Base-by-base conservation (phyloP, 768 basidiomycete genomes). In the Podaxis sp. region DNA sequence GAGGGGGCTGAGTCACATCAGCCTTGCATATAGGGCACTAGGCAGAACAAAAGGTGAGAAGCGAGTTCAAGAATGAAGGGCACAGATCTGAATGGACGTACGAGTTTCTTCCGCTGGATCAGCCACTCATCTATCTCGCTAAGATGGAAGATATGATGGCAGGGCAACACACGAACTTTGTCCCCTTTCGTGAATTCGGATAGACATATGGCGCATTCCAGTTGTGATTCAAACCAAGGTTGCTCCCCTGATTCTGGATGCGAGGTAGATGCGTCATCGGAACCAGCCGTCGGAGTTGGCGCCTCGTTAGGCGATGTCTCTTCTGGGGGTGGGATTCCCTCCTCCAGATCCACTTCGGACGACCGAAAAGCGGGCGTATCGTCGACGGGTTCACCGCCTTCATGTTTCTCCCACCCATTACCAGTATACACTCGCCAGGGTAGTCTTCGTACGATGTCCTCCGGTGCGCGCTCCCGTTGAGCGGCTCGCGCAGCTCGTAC, bases 21-120 rank as follows among this genome's bases (percentile, higher is more conserved):
- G 92, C 88, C 73, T 96, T 93, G 77, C 95, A 97, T 2, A 95
- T 82, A 4, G 95, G 95, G 68, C 95, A 97, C 94, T 96, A 67
- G 0, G 59, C 63, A 64, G 48, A 38, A 58, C 58, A 30, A 65
- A 60, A 30, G 38, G 59, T 63, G 61, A 52, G 63, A 49, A 38
- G 1, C 54, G 36, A 55, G 24, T 17, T 36, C 8, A 64, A 48
- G 61, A 39, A 64, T 19, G 38, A 44, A n/a, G 1, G 36, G 36
- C 38, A 19, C 57, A 46, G 64, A 30, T 57, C 55, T 28, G 42
- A 63, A 13, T 80, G 11, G 17, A 54, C 90, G 70, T 70, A 96
- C 95, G 74, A 96, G 76, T 79, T 97, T 97, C 80, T 95, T 93
- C 74, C 93, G 86, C 64, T 90, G 87, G 61, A 96, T 89, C 64